These are phyloP conservation scores for Rhizodiscina lignyota DNA, from an alignment of 495 filamentous ascomycete species.

Conservation along the genomic window DNA sequence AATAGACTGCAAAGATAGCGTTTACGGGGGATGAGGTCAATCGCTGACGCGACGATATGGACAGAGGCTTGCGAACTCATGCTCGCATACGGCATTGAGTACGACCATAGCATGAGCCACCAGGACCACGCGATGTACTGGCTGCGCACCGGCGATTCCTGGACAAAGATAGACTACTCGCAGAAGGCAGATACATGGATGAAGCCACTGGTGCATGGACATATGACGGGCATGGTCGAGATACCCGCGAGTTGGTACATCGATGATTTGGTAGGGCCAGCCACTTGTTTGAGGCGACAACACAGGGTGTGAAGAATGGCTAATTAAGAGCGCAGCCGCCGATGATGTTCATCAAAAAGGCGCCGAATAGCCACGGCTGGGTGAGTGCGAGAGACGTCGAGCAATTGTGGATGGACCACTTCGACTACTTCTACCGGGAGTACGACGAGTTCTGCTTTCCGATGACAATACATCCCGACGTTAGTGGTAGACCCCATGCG, in stretches of 20 bases:
- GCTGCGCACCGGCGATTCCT: conserved; percentile 28
- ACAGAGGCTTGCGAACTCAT: conserved; percentile 32
- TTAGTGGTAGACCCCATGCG: conserved; percentile 39
- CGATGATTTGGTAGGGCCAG: no score
- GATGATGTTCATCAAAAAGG: conserved; percentile 40
- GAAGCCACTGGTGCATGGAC: conserved; percentile 30
- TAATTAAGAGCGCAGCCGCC: conserved; percentile 25
- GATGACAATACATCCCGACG: conserved; percentile 43
- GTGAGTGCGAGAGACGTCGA: conserved; percentile 39
- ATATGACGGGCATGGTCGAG: conserved; percentile 34
- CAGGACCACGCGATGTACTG: conserved; percentile 39
- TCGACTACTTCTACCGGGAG: conserved; percentile 43
- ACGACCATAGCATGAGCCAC: conserved; percentile 23
- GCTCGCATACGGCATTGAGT: conserved; percentile 24
- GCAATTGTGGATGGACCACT: conserved; percentile 41
- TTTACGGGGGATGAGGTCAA: no score
- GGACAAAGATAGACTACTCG: conserved; percentile 33
- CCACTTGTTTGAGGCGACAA: neutral
- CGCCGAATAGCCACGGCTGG: conserved; percentile 37
- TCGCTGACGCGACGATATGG: no score
- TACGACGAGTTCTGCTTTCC: conserved; percentile 46
- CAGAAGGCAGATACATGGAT: conserved; percentile 38
- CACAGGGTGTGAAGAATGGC: no score
- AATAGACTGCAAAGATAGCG: no score
- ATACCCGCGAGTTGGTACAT: conserved; percentile 41